Conservation (phyloP, 2,329 filamentous ascomycete species). For the Pezicula neosporulosa region DNA sequence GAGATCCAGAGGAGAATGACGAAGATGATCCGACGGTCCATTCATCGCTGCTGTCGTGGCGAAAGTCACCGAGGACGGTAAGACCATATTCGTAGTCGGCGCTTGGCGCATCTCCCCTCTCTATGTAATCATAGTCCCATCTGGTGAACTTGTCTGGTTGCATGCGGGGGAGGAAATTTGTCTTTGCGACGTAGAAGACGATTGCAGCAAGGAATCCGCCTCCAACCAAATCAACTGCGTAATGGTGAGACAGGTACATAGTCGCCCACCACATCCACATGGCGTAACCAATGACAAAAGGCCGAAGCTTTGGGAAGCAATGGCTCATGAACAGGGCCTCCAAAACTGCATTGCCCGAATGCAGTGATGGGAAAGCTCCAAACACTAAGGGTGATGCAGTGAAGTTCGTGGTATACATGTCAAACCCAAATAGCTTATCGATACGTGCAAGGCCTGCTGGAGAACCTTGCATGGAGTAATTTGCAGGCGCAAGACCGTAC, state of each 20-base stretch:
- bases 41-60: conserved; percentile 66
- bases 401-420: conserved; percentile 91
- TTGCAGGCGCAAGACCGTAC: conserved; percentile 85
- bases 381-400: conserved; percentile 89
- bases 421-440: conserved; percentile 84
- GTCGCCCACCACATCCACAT: conserved; percentile 98
- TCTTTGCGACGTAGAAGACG: conserved; percentile 78
- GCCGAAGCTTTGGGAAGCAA: conserved; percentile 79
- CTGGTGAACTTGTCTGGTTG: conserved; percentile 83
- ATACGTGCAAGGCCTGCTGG: conserved; percentile 87
- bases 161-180: conserved; percentile 75
- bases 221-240: conserved; percentile 87
- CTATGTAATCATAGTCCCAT: conserved; percentile 95
- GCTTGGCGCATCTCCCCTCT: conserved; percentile 67
- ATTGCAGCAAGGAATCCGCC: conserved; percentile 76
- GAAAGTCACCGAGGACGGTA: conserved; percentile 23
- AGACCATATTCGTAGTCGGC: conserved; percentile 49
- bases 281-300: conserved; percentile 78
- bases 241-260: conserved; percentile 97
- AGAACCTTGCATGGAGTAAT: conserved; percentile 86
- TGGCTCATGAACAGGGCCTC: conserved; percentile 92
- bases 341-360: conserved; percentile 84
- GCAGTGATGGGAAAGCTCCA: conserved; percentile 89
- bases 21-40: conserved; percentile 88
- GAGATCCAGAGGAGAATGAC: conserved; percentile 28